These are phyloP conservation scores for Aureobasidium sp. DNA, from an alignment of 2,329 filamentous ascomycete species.

Conservation along the genomic window DNA sequence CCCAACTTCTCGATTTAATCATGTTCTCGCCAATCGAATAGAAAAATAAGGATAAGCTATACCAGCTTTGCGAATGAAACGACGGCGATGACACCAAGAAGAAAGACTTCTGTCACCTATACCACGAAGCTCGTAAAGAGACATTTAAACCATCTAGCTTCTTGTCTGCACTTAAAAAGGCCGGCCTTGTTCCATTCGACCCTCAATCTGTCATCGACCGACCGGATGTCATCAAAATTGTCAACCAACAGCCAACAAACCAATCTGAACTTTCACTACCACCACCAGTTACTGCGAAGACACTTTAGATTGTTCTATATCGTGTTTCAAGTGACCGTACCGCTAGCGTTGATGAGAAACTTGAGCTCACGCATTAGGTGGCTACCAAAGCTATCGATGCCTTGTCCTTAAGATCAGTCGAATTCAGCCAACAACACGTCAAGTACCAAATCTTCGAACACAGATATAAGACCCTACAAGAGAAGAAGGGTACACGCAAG, in stretches of 20 bases:
- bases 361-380: background rate
- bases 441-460: background rate
- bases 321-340: background rate
- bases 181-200: background rate
- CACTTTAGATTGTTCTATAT: background rate
- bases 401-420: too few relatives aligned
- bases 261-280: too few relatives aligned
- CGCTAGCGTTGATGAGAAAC: background rate
- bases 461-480: background rate
- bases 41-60: background rate
- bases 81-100: background rate
- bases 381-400: background rate
- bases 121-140: background rate
- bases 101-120: background rate
- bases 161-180: background rate
- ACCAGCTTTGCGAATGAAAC: background rate
- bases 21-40: background rate
- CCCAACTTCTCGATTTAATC: background rate
- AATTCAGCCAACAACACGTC: background rate
- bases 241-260: background rate
- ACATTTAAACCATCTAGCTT: background rate
- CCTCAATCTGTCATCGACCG: background rate
- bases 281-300: background rate
- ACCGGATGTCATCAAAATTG: background rate
- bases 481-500: too few relatives aligned